Conservation (phyloP, 73 alveolate genomes). For the Paramecium primaurelia region DNA sequence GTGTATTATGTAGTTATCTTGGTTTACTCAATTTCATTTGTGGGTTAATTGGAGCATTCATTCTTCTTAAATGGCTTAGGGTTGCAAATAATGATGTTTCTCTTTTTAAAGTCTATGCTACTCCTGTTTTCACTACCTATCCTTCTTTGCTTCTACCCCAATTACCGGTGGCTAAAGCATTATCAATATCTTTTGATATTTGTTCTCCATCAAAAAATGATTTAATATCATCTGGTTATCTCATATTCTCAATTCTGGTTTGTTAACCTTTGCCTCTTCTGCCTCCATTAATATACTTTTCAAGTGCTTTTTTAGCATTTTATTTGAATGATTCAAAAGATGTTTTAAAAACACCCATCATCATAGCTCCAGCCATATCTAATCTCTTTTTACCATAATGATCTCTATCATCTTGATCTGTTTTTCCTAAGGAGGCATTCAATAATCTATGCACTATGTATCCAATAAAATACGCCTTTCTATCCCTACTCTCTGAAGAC, state of each 20-base stretch:
- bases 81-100: constrained; percentile 96
- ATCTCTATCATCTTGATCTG: constrained; percentile 99
- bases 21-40: constrained; percentile 99
- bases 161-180: constrained; percentile 98
- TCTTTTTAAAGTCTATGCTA: constrained; percentile 97
- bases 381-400: constrained; percentile 99
- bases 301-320: constrained; percentile 80
- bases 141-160: constrained; percentile 96
- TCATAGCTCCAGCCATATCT: constrained; percentile 98
- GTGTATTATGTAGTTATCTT: constrained; percentile 99
- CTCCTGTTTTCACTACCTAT: constrained; percentile 96
- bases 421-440: constrained; percentile 97
- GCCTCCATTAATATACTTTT: constrained; percentile 74
- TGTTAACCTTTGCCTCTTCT: not conserved
- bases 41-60: constrained; percentile 91
- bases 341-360: constrained; percentile 91
- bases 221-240: constrained; percentile 1
- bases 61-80: constrained; percentile 97
- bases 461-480: constrained; percentile 98
- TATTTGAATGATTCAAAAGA: constrained; percentile 82
- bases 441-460: constrained; percentile 89
- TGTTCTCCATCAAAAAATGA: constrained; percentile 65
- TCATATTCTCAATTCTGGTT: constrained; percentile 23
- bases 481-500: constrained; percentile 49
- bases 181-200: constrained; percentile 88